Conservation (phyloP, 108 stramenopile genomes). For the Skeletonema costatum region DNA sequence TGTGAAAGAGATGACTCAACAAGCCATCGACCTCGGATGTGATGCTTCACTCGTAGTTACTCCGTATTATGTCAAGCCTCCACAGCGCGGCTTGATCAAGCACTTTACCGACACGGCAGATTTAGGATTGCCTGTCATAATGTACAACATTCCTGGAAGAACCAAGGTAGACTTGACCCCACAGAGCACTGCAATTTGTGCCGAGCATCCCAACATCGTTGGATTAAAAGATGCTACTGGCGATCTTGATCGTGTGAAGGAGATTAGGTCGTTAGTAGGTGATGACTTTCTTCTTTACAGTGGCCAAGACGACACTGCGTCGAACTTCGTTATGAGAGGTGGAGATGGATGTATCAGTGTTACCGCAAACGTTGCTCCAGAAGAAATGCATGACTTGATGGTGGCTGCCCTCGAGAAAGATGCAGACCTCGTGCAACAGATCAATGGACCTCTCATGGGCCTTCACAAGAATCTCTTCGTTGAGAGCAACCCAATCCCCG, state of each 20-base stretch:
- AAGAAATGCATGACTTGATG: constrained; percentile 65
- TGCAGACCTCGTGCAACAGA: constrained; percentile 43
- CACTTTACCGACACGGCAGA: constrained; percentile 83
- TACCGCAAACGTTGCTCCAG: constrained; percentile 84
- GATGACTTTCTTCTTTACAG: constrained; percentile 82
- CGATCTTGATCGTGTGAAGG: constrained; percentile 71
- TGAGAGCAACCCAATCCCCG: constrained; percentile 88
- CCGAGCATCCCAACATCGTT: constrained; percentile 71
- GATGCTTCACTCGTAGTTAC: constrained; percentile 92
- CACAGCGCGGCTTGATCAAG: constrained; percentile 80
- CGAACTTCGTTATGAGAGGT: constrained; percentile 80
- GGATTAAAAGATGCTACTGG: constrained; percentile 93
- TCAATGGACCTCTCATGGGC: constrained; percentile 63
- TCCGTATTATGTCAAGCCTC: constrained; percentile 95
- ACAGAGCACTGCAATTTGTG: constrained; percentile 60
- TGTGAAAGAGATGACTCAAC: constrained; percentile 77
- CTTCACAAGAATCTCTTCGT: constrained; percentile 80
- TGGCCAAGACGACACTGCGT: constrained; percentile 86
- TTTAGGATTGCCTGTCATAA: constrained; percentile 82
- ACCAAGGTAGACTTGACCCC: constrained; percentile 69
- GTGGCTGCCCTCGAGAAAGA: constrained; percentile 65
- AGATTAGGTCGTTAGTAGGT: constrained; percentile 43
- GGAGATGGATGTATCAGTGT: constrained; percentile 95
- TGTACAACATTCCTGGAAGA: constrained; percentile 93
- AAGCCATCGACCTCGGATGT: constrained; percentile 88